Conservation (phyloP, 495 filamentous ascomycete species). For the Antarctomyces pellizariae region DNA sequence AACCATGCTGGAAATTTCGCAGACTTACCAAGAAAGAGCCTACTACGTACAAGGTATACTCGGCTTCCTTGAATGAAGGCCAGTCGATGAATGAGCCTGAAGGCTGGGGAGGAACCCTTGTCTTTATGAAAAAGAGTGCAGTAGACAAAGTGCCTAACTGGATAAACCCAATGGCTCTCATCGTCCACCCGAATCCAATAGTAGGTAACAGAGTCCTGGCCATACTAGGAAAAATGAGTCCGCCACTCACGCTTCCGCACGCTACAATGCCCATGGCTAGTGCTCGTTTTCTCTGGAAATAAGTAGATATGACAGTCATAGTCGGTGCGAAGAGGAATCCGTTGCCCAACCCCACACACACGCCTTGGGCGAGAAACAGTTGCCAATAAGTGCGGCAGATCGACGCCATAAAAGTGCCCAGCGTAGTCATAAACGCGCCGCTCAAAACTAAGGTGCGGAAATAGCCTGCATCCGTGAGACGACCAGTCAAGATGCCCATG, state of each 20-base stretch:
- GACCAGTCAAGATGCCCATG: conserved; percentile 26
- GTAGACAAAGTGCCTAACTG: conserved; percentile 1
- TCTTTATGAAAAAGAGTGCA: conserved; percentile 26
- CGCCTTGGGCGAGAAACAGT: conserved; percentile 56
- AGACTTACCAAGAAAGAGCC: conserved; percentile 32
- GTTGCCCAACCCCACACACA: conserved; percentile 47
- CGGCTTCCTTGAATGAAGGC: conserved; percentile 35
- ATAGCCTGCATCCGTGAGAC: conserved; percentile 31
- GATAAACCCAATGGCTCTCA: conserved; percentile 47
- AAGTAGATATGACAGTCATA: conserved; percentile 42
- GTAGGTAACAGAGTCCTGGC: conserved; percentile 38
- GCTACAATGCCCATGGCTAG: conserved; percentile 46
- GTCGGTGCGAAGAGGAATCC: conserved; percentile 49
- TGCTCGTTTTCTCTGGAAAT: conserved; percentile 43
- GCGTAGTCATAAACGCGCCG: conserved; percentile 26
- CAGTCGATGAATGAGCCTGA: conserved; percentile 39
- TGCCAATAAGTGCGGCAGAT: conserved; percentile 46
- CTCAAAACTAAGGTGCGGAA: conserved; percentile 30
- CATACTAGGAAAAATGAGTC: conserved; percentile 50
- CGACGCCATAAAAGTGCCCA: conserved; percentile 46
- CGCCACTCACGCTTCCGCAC: conserved; percentile 47
- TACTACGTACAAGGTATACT: conserved; percentile 38
- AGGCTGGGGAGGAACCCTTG: conserved; percentile 36
- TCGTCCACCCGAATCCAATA: conserved; percentile 61
- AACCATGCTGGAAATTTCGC: too few relatives aligned